Conservation (phyloP, 176 grass and related monocot genomes). For the Elymus sibiricus region DNA sequence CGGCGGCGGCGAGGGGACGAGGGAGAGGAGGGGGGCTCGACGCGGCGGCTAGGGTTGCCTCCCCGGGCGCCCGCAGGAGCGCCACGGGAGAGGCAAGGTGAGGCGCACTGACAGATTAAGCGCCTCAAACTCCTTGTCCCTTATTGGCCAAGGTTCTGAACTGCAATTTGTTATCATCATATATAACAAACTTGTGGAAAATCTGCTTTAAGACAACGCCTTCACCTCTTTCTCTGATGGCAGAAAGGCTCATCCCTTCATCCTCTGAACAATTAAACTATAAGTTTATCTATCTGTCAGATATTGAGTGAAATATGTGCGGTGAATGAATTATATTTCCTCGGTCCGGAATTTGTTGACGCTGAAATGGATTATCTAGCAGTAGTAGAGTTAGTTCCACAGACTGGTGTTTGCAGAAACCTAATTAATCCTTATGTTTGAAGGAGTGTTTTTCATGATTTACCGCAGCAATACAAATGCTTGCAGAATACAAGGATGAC, state of each 20-base stretch:
- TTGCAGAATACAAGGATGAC: not conserved
- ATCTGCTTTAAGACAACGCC: not conserved
- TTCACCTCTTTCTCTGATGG: not conserved
- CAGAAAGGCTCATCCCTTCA: not conserved
- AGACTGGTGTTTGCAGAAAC: not conserved
- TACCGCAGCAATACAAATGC: not conserved
- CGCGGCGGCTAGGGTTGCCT: too few species aligned
- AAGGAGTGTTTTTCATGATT: not conserved
- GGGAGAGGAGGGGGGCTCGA: too few species aligned
- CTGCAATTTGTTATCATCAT: too few species aligned
- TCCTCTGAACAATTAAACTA: not conserved
- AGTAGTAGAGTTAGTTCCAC: not conserved
- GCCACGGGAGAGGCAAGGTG: too few species aligned
- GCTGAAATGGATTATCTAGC: too few species aligned
- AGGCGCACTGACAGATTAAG: too few species aligned
- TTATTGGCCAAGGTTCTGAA: too few species aligned
- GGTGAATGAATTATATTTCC: not conserved
- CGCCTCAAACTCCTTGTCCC: too few species aligned
- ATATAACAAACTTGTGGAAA: too few species aligned
- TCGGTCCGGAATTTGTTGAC: too few species aligned
- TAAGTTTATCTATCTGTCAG: not conserved
- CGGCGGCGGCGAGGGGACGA: too few species aligned
- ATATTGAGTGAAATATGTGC: not conserved
- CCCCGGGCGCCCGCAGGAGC: too few species aligned
- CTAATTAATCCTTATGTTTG: not conserved